Evolutionary conservation across 768 basidiomycete species (phyloP).

Genomic region (Mrakia gelida): DNA sequence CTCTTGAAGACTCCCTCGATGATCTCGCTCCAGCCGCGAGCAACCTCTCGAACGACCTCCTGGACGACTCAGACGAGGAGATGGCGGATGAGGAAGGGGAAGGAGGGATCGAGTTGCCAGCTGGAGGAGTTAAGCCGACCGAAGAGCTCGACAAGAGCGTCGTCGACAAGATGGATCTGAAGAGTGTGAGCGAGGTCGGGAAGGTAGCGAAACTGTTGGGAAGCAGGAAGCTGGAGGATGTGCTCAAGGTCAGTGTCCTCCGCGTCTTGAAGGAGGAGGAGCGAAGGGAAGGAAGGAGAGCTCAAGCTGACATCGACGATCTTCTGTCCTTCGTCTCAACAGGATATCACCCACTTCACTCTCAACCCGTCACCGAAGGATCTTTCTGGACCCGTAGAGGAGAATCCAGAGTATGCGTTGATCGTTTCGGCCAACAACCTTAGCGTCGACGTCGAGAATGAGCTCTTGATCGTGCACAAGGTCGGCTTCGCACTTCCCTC

Average conservation of each 20-base stretch:
- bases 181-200: conserved; percentile 73
- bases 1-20: conserved; percentile 49
- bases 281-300: neutral
- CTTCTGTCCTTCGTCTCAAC: neutral
- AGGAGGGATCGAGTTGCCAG: conserved; percentile 59
- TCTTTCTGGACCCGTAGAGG: conserved; percentile 62
- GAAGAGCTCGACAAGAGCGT: conserved; percentile 92
- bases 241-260: conserved; percentile 59
- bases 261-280: neutral
- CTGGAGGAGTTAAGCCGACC: conserved; percentile 83
- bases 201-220: conserved; percentile 84
- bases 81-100: conserved; percentile 49
- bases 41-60: conserved; percentile 55
- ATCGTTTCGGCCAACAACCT: conserved; percentile 98
- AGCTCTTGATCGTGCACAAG: conserved; percentile 95
- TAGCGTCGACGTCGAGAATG: conserved; percentile 96
- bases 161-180: conserved; percentile 90
- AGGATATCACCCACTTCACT: conserved; percentile 89
- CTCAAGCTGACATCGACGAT: conserved; percentile 2
- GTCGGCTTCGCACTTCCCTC: conserved; percentile 46
- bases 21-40: conserved; percentile 48
- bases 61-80: conserved; percentile 46
- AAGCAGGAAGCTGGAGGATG: conserved; percentile 81
- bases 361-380: conserved; percentile 65
- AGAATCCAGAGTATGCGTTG: conserved; percentile 91